Conservation (phyloP, 2,329 filamentous ascomycete species). For the Aspergillaceae sp. region DNA sequence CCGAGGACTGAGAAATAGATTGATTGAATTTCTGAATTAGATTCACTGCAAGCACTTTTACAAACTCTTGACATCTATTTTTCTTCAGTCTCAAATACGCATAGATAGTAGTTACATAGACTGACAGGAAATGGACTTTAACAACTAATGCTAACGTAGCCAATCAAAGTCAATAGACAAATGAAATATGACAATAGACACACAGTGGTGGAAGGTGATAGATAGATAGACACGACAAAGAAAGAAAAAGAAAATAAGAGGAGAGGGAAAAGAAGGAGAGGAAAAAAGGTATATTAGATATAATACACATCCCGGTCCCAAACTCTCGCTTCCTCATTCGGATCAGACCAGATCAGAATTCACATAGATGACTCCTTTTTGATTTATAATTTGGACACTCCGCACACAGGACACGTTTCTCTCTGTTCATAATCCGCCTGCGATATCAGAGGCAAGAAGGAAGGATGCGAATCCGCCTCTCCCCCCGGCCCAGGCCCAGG, state of each 20-base stretch:
- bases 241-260: not conserved
- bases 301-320: conserved; percentile 1
- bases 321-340: not conserved
- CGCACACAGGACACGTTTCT: not conserved
- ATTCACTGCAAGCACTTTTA: too few species aligned
- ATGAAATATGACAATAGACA: too few species aligned
- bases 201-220: not conserved
- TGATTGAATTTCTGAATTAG: too few species aligned
- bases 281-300: not conserved
- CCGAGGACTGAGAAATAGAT: too few species aligned
- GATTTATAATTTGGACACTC: not conserved
- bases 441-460: not conserved
- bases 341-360: too few species aligned
- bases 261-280: conserved; percentile 1
- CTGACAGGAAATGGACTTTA: too few species aligned
- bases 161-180: not conserved
- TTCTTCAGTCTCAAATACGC: too few species aligned
- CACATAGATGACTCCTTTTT: not conserved
- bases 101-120: too few species aligned
- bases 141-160: too few species aligned
- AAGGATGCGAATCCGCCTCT: not conserved
- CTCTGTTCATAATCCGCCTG: not conserved
- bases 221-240: conserved; percentile 1
- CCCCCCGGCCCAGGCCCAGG: not conserved
- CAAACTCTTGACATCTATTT: too few species aligned